Conservation (phyloP, 139 green algal species). For the Chlorella vulgaris region DNA sequence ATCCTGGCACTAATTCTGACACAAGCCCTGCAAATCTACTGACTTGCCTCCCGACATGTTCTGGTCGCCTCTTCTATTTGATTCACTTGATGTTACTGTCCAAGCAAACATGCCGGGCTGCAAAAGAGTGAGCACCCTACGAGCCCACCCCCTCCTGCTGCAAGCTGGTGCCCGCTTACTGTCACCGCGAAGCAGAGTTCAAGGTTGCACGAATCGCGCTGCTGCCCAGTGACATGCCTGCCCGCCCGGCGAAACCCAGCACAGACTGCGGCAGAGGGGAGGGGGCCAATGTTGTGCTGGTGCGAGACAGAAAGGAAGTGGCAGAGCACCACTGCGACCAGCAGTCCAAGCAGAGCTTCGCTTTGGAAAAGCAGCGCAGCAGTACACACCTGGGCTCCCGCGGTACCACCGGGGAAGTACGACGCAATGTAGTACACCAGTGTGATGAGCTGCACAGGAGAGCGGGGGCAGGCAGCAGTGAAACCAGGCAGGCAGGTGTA, state of each 20-base stretch:
- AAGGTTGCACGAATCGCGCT: conserved; percentile 18
- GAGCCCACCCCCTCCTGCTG: neutral
- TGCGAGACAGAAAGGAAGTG: neutral
- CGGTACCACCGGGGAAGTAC: conserved; percentile 90
- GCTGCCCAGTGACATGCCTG: conserved; percentile 24
- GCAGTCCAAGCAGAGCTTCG: neutral
- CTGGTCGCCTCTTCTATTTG: too few relatives aligned
- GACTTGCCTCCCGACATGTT: too few relatives aligned
- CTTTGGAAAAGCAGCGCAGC: neutral
- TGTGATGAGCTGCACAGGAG: conserved; percentile 70
- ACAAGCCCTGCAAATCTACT: too few relatives aligned
- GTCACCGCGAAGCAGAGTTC: neutral
- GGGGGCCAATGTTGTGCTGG: too few relatives aligned
- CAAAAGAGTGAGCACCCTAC: too few relatives aligned
- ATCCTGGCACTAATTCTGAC: too few relatives aligned
- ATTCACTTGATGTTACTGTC: too few relatives aligned
- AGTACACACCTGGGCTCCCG: conserved; percentile 49
- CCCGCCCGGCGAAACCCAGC: conserved; percentile 14
- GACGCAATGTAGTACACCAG: conserved; percentile 91
- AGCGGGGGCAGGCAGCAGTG: neutral
- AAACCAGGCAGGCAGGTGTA: too few relatives aligned
- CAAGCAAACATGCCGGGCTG: too few relatives aligned
- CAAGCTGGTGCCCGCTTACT: neutral
- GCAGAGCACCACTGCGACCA: neutral
- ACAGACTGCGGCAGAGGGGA: conserved; percentile 2